Conservation (phyloP, 768 basidiomycete genomes). For the Serendipita indica region DNA sequence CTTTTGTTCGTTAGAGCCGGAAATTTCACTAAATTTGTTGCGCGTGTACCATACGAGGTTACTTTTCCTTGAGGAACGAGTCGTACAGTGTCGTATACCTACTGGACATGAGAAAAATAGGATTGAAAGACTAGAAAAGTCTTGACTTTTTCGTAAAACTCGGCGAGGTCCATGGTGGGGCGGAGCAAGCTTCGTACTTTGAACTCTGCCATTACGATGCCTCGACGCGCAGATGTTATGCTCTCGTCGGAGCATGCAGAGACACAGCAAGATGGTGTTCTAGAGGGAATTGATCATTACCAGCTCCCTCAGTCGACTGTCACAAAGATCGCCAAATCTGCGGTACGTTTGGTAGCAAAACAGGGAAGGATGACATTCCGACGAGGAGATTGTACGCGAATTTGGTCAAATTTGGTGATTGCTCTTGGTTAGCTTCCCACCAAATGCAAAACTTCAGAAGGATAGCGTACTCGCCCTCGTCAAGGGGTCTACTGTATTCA, state of each 20-base stretch:
- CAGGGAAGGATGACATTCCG: neutral
- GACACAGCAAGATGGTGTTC: constrained; percentile 63
- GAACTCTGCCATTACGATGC: constrained; percentile 21
- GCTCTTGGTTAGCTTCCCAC: constrained; percentile 53
- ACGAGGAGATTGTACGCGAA: neutral
- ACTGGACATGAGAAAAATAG: neutral
- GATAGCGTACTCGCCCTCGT: constrained; percentile 74
- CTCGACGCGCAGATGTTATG: constrained; percentile 23
- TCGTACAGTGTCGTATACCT: constrained; percentile 64
- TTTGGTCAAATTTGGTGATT: constrained; percentile 19
- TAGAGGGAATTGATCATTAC: constrained; percentile 78
- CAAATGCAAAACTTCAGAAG: constrained; percentile 75
- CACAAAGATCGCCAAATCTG: constrained; percentile 71
- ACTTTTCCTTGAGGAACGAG: constrained; percentile 52
- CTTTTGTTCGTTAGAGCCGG: constrained; percentile 23
- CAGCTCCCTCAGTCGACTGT: constrained; percentile 76
- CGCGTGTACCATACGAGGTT: constrained; percentile 53
- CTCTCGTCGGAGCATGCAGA: constrained; percentile 41
- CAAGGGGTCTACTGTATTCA: constrained; percentile 87
- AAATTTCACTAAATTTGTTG: neutral
- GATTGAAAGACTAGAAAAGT: neutral
- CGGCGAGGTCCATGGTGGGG: constrained; percentile 5
- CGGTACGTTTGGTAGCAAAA: constrained; percentile 32
- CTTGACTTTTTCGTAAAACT: neutral
- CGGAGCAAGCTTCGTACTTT: neutral